These are phyloP conservation scores for Aureobasidium vineae DNA, from an alignment of 2,329 filamentous ascomycete genomes.

Conservation along the genomic window DNA sequence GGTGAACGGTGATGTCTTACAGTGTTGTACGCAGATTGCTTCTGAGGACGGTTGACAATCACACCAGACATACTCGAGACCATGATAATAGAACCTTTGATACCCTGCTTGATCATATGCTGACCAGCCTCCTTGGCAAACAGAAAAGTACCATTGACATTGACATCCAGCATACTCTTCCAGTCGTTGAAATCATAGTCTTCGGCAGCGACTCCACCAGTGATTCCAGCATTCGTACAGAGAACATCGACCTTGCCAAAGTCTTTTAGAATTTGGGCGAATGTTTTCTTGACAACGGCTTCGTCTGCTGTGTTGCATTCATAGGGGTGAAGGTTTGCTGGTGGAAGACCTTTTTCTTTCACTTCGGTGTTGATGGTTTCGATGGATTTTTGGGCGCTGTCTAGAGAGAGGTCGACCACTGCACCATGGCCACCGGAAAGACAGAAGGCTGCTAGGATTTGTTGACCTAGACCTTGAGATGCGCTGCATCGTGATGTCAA, in stretches of 20 bases:
- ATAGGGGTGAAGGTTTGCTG: conserved; percentile 40
- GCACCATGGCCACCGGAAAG: conserved; percentile 38
- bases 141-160: conserved; percentile 84
- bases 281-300: conserved; percentile 40
- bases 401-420: conserved; percentile 37
- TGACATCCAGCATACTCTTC: conserved; percentile 84
- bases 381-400: conserved; percentile 35
- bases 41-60: conserved; percentile 90
- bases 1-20: conserved; percentile 52
- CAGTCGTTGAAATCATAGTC: conserved; percentile 49
- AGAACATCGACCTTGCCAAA: conserved; percentile 43
- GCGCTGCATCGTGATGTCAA: conserved; percentile 26
- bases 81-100: conserved; percentile 74
- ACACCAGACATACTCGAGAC: conserved; percentile 88
- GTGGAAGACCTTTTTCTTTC: conserved; percentile 30
- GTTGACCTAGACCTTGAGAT: conserved; percentile 36
- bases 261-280: conserved; percentile 37
- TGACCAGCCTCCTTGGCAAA: conserved; percentile 79
- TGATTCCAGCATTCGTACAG: conserved; percentile 44
- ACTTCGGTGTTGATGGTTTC: conserved; percentile 36
- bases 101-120: conserved; percentile 77
- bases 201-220: conserved; percentile 39
- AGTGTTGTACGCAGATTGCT: conserved; percentile 65
- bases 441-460: conserved; percentile 38
- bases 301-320: conserved; percentile 44